A percentile compares a stretch with the other conserved stretches of the same genome.
phyloP scores from a whole-genome alignment of 2,329 filamentous ascomycete genomes.

The Botryotinia convoluta region DNA sequence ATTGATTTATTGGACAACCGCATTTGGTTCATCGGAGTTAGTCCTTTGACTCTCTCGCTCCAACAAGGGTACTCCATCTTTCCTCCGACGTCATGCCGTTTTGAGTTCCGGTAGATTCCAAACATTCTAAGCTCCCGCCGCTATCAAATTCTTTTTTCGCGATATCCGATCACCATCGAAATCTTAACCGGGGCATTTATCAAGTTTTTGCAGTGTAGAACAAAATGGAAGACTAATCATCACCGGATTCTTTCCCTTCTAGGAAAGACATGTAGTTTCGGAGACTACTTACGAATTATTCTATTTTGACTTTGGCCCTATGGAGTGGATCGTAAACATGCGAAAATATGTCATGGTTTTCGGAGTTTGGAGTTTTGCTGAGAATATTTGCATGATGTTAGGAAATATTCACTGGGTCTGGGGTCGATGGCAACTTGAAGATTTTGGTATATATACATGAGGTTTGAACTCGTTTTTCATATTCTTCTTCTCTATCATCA shows the following conservation, averaged over 20 bases:
- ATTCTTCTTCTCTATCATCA: constrained; percentile 11
- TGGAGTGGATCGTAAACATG: constrained; percentile 1
- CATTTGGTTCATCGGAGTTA: constrained; percentile 8
- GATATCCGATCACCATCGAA: neutral
- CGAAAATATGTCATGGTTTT: constrained; percentile 9
- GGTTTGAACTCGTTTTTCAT: neutral
- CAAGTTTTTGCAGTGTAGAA: neutral
- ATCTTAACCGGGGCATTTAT: neutral
- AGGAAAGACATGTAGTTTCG: neutral
- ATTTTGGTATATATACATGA: constrained; percentile 13
- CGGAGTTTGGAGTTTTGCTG: constrained; percentile 3
- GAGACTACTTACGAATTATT: neutral
- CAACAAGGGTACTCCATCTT: neutral
- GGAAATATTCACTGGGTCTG: constrained; percentile 2
- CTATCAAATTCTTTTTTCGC: constrained; percentile 5
- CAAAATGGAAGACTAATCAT: neutral
- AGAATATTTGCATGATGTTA: neutral
- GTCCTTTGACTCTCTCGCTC: neutral
- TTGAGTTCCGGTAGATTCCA: constrained; percentile 3
- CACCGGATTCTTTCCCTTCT: neutral
- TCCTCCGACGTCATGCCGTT: neutral
- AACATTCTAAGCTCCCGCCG: neutral
- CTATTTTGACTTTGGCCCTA: neutral
- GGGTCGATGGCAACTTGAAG: neutral
- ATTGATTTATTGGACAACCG: neutral